Conservation (phyloP, 257 asterid genomes). For the Solanum chilense region DNA sequence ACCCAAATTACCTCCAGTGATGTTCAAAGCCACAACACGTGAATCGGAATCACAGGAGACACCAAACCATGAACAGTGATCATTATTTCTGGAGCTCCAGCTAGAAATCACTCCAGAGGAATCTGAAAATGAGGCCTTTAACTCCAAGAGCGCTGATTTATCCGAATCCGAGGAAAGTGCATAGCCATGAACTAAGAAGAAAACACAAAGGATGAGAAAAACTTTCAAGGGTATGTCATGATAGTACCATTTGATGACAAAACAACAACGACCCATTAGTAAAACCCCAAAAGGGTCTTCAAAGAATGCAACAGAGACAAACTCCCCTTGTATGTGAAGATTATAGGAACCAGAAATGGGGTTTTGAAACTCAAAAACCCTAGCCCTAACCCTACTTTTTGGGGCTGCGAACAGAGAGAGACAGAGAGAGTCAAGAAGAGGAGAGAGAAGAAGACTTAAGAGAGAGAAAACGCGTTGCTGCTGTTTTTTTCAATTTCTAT, state of each 20-base stretch:
- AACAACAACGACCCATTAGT: slow-evolving; percentile 58
- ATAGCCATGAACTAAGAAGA: slow-evolving; percentile 29
- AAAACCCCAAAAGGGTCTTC: slow-evolving; percentile 42
- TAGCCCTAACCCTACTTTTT: slow-evolving; percentile 43
- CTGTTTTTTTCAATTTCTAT: slow-evolving; percentile 1
- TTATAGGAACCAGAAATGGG: neutral
- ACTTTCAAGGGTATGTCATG: slow-evolving; percentile 37
- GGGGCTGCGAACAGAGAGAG: slow-evolving; percentile 19
- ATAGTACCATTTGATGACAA: slow-evolving; percentile 46
- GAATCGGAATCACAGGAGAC: slow-evolving; percentile 56
- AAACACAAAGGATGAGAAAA: slow-evolving; percentile 27
- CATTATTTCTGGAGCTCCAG: slow-evolving; percentile 35
- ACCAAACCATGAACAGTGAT: slow-evolving; percentile 77
- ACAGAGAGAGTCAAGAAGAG: slow-evolving; percentile 11
- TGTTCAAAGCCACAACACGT: slow-evolving; percentile 62
- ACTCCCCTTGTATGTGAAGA: neutral
- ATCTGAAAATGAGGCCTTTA: slow-evolving; percentile 61
- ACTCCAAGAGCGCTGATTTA: slow-evolving; percentile 73
- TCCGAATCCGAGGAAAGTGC: slow-evolving; percentile 50
- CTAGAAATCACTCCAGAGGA: slow-evolving; percentile 43
- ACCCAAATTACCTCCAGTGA: slow-evolving; percentile 59
- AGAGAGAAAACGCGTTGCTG: slow-evolving; percentile 37
- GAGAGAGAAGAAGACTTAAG: neutral
- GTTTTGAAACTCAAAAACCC: slow-evolving; percentile 14
- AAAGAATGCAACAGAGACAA: slow-evolving; percentile 12